phyloP scores from a whole-genome alignment of 2,329 filamentous ascomycete genomes.

The Botrytis hyacinthi region DNA sequence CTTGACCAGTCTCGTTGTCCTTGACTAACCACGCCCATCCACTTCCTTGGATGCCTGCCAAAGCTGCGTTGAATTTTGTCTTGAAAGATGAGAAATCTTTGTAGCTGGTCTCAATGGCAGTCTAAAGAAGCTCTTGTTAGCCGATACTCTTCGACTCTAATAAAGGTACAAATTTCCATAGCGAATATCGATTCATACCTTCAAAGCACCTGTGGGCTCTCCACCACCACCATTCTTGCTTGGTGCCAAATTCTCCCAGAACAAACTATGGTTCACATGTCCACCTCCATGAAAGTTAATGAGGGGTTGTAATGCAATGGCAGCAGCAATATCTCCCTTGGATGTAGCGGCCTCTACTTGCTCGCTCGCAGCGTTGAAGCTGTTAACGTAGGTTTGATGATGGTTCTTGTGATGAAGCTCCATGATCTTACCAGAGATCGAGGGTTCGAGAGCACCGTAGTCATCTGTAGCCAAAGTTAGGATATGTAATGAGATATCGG shows the following conservation, averaged over 20 bases:
- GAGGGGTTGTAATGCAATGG: constrained; percentile 55
- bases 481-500: not conserved
- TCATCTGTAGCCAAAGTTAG: constrained; percentile 61
- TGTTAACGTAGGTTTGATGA: constrained; percentile 91
- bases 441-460: constrained; percentile 87
- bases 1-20: constrained; percentile 51
- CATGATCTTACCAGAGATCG: constrained; percentile 90
- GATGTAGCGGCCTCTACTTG: constrained; percentile 60
- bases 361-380: constrained; percentile 77
- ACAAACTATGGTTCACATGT: constrained; percentile 65
- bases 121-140: constrained; percentile 25
- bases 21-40: constrained; percentile 59
- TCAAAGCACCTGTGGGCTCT: constrained; percentile 52
- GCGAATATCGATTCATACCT: constrained; percentile 28
- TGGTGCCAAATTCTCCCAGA: constrained; percentile 70
- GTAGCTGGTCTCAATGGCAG: constrained; percentile 43
- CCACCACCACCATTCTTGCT: constrained; percentile 62
- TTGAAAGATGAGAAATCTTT: constrained; percentile 54
- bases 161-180: not conserved
- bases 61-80: constrained; percentile 56
- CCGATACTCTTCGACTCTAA: not conserved
- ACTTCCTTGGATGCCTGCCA: constrained; percentile 59
- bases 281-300: constrained; percentile 68
- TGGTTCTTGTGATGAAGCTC: constrained; percentile 93
- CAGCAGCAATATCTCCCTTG: constrained; percentile 51